A percentile compares a stretch with the other conserved stretches of the same genome.
Conservation (phyloP, 495 filamentous ascomycete genomes). For the Hypoxylon fuscum region DNA sequence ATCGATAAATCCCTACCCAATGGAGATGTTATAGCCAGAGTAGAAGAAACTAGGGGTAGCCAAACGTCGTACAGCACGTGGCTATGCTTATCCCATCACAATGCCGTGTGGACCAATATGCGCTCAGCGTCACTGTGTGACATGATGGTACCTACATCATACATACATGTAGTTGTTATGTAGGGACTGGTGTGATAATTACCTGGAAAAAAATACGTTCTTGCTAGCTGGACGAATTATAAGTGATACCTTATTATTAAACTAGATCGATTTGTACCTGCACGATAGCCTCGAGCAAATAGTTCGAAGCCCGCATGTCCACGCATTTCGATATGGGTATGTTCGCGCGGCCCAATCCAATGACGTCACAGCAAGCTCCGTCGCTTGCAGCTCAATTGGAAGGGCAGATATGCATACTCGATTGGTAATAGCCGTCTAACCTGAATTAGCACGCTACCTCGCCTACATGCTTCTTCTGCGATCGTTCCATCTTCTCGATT, state of each 20-base stretch:
- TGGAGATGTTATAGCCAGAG: not conserved
- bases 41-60: not conserved
- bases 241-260: too few species aligned
- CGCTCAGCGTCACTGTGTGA: slow-evolving; percentile 23
- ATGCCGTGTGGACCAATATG: not conserved
- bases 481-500: too few species aligned
- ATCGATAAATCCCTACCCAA: too few species aligned
- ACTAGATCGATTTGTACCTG: too few species aligned
- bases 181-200: not conserved
- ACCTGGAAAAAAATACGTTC: not conserved
- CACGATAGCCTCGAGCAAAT: too few species aligned
- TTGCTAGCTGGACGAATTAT: not conserved
- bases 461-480: too few species aligned
- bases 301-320: too few species aligned
- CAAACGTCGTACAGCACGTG: slow-evolving; percentile 9
- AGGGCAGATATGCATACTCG: not conserved
- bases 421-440: not conserved
- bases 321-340: not conserved
- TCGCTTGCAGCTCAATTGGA: not conserved
- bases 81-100: not conserved
- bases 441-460: not conserved
- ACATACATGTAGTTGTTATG: not conserved
- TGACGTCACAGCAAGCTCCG: slow-evolving; percentile 3
- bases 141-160: slow-evolving; percentile 22
- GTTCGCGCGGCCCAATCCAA: not conserved